Evolutionary conservation across 805 yeast genomes (phyloP), one percentile per base, ranked within the genome.

Genomic region (Candida verbasci): DNA sequence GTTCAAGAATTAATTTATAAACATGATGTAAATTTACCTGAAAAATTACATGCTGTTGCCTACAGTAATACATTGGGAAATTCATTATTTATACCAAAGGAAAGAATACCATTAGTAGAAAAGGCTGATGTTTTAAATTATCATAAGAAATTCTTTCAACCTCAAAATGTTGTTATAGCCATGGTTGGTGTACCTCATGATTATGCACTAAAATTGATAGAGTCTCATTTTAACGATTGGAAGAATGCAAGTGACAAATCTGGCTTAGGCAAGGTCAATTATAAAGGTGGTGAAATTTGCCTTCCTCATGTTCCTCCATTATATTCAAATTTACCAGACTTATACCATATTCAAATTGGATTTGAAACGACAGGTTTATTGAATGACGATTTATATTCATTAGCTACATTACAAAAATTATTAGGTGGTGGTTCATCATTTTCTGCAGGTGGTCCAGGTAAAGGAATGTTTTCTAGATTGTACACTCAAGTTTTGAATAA

Each of bases 391-490:
- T 78, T 89, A 29, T 93, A 93, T 52, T 94, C 95, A 1, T 66
- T 88, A 26, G 96, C 97, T 2, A 80, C 88, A 1, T 68, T 93
- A 40, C 97, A 93, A 56, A 86, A 89, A 41, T 68, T 91, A 16
- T 65, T 93, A 10, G 98, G 98, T 29, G 97, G 97, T 24, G 98
- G 97, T 39, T 95, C 96, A 4, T 88, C 97, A 1, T 93, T 93
- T 55, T 82, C 94, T 14, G 97, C 98, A 8, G 98, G 98, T 46
- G 98, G 98, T 0, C 98, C 98, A 12, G 98, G 98, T 37, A 93
- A 93, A 60, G 98, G 98, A 3, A 89, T 93, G 97, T 93, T 88
- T 57, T 86, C 96, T 3, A 74, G 97, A 41, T 75, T 94, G 17
- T 93, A 88, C 65, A 86, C 96, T 0, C 78, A 88, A 48, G 95